Evolutionary conservation across 1,284 basidiomycete species (phyloP), one percentile per base, ranked within the genome.

Genomic region (Cryptococcus sp.): DNA sequence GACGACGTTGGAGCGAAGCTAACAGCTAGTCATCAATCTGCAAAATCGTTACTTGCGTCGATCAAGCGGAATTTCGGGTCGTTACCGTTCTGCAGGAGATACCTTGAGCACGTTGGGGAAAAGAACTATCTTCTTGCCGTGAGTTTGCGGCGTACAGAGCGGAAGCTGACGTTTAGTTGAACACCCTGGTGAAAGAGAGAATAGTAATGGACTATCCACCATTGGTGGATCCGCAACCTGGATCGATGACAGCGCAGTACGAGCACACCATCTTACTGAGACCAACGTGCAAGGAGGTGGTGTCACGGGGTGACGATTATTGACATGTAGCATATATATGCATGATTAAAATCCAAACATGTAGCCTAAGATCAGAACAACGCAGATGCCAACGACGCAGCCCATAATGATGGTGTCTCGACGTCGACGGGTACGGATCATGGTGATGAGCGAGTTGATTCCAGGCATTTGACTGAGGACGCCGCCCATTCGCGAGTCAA

Each of bases 151-250:
- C 43, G 16, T 29, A 19, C 6, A 8, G 11, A 10, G 16, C 43
- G 5, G 25, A 45, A 5, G 23, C 37, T 47, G 22, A 55, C 19
- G 16, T 8, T 17, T 66, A 94, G 92, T 81, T 97, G 55, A 94
- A 94, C 72, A 86, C 95, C 65, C 82, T 99, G 19, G 94, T 99
- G 19, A 81, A 84, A 54, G 87, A 93, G 79, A 90, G 89, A 2
- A 86, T 98, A 57, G 93, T 99, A 0, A 85, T 88, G 68, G 91
- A 89, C 66, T 98, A 99, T 78, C 96, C 93, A n/a, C 96, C 96
- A 1, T 81, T 99, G 19, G 87, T 85, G 63, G 95, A 99, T 62
- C 74, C 75, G 34, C 65, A 75, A 59, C 75, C 75, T 8, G 77
- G 91, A 25, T 84, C 87, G 5, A 94, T 93, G 91, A 96, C 93